phyloP scores from a whole-genome alignment of 2,329 filamentous ascomycete genomes.

The Tolypocladium endophyticum region DNA sequence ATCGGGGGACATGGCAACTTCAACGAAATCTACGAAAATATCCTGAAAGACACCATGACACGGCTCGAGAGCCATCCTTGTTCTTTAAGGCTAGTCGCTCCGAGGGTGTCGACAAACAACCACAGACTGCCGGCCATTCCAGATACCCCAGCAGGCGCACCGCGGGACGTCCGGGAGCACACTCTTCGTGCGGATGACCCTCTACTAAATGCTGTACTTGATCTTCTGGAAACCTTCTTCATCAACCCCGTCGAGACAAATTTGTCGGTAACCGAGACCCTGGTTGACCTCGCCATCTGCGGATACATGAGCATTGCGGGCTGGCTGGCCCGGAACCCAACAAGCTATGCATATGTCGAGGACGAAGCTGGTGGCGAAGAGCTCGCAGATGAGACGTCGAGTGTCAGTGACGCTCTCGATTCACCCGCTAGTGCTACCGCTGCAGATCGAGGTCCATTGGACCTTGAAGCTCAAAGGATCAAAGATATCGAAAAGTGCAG shows the following conservation, averaged over 20 bases:
- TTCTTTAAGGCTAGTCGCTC: slow-evolving; percentile 56
- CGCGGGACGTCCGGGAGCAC: slow-evolving; percentile 50
- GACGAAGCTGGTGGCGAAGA: slow-evolving; percentile 19
- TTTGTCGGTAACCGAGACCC: slow-evolving; percentile 70
- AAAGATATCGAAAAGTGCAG: slow-evolving; percentile 40
- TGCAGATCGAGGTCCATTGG: not conserved
- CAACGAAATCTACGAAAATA: slow-evolving; percentile 60
- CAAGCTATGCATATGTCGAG: slow-evolving; percentile 42
- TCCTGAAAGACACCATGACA: slow-evolving; percentile 60
- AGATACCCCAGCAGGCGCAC: slow-evolving; percentile 47
- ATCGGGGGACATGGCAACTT: slow-evolving; percentile 61
- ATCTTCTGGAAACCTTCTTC: slow-evolving; percentile 71
- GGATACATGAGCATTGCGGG: slow-evolving; percentile 76
- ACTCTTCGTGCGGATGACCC: slow-evolving; percentile 53
- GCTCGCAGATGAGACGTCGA: slow-evolving; percentile 1
- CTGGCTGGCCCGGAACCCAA: slow-evolving; percentile 74
- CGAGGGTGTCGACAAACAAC: slow-evolving; percentile 45
- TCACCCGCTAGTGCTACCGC: not conserved
- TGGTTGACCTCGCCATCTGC: slow-evolving; percentile 75
- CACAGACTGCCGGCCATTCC: slow-evolving; percentile 44
- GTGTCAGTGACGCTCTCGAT: slow-evolving; percentile 2
- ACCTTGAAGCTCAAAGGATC: slow-evolving; percentile 24
- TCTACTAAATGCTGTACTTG: slow-evolving; percentile 54
- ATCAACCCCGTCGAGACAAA: slow-evolving; percentile 89
- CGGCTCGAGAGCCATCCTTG: slow-evolving; percentile 64